These are phyloP conservation scores for Lactuca saligna DNA, from an alignment of 129 eudicot species.

Conservation along the genomic window DNA sequence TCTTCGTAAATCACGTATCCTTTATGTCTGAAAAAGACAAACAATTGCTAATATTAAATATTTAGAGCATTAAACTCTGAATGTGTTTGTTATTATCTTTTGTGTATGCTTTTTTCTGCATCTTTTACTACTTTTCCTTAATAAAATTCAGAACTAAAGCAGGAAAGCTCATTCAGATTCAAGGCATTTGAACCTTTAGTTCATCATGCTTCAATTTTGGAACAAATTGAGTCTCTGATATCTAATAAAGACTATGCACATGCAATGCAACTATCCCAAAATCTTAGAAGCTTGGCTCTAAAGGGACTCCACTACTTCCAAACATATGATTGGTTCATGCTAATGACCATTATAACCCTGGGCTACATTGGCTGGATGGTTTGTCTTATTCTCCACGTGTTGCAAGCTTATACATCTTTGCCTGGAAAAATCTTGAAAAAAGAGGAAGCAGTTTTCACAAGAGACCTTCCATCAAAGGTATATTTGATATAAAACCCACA, in stretches of 20 bases:
- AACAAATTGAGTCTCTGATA: slow-evolving; percentile 62
- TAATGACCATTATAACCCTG: slow-evolving; percentile 83
- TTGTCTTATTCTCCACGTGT: slow-evolving; percentile 75
- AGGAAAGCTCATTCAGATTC: slow-evolving; percentile 64
- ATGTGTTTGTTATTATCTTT: too few relatives aligned
- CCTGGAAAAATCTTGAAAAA: slow-evolving; percentile 55
- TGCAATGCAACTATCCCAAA: slow-evolving; percentile 68
- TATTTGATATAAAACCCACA: not conserved
- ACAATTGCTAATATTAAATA: too few relatives aligned
- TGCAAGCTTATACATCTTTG: slow-evolving; percentile 80
- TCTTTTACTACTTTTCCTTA: slow-evolving; percentile 40
- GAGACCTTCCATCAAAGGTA: slow-evolving; percentile 61
- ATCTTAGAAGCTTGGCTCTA: slow-evolving; percentile 78
- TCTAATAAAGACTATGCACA: slow-evolving; percentile 55
- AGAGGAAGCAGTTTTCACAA: slow-evolving; percentile 51
- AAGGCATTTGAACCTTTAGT: slow-evolving; percentile 84
- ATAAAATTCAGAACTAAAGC: slow-evolving; percentile 64
- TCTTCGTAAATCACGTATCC: slow-evolving; percentile 97
- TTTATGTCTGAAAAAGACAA: slow-evolving; percentile 10
- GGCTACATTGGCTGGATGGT: slow-evolving; percentile 98
- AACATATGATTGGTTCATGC: slow-evolving; percentile 97
- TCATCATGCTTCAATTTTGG: slow-evolving; percentile 49
- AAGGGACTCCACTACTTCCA: slow-evolving; percentile 94
- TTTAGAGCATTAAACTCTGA: too few relatives aligned
- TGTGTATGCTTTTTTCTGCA: slow-evolving; percentile 1